These are phyloP conservation scores for Fusarium sp. DNA, from an alignment of 2,329 filamentous ascomycete genomes.

Conservation along the genomic window DNA sequence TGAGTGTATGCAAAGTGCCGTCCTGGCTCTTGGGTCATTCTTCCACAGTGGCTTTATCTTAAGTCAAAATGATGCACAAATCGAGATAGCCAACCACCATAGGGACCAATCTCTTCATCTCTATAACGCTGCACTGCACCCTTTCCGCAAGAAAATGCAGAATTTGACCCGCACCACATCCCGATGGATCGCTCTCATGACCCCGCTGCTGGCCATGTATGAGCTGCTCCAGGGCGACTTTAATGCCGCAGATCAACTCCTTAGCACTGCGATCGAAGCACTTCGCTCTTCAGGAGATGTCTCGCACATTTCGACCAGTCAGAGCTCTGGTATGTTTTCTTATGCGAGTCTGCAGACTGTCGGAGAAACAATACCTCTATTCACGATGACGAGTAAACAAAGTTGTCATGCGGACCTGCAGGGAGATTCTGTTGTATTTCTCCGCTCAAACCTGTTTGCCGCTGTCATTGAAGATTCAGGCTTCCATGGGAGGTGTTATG, in stretches of 20 bases:
- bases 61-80: background rate
- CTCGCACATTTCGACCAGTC: background rate
- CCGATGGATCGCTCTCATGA: background rate
- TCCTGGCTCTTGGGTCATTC: background rate
- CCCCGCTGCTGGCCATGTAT: background rate
- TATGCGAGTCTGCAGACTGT: background rate
- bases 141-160: background rate
- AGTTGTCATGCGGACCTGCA: too few species aligned
- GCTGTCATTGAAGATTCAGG: background rate
- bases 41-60: background rate
- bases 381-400: background rate
- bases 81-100: background rate
- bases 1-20: background rate
- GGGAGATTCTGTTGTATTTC: background rate
- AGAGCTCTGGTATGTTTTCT: background rate
- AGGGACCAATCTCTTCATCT: background rate
- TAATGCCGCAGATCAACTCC: background rate
- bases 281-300: background rate
- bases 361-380: background rate
- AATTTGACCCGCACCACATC: fast-evolving
- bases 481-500: too few species aligned
- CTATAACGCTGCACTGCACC: background rate
- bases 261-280: background rate
- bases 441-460: background rate
- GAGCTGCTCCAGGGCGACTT: background rate